Percentiles rank a stretch among this genome's conserved stretches.
phyloP scores from a whole-genome alignment of 345 rosid genomes.

The Viola odorata region DNA sequence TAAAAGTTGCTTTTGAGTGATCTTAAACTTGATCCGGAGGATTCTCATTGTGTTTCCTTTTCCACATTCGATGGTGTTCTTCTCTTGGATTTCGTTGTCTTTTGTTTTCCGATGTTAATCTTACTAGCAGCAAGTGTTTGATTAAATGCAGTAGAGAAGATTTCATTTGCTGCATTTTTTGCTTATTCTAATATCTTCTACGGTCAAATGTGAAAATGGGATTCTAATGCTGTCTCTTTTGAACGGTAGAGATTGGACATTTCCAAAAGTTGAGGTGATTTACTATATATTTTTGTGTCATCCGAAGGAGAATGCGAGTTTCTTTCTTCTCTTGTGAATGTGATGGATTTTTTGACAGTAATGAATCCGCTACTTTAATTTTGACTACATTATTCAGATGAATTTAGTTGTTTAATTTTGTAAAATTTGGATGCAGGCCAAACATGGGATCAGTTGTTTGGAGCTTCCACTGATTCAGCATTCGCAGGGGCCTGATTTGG shows the following conservation, averaged over 20 bases:
- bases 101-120: not conserved
- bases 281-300: too few species aligned
- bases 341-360: not conserved
- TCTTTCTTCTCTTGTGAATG: not conserved
- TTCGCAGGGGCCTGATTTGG: conserved; percentile 65
- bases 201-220: not conserved
- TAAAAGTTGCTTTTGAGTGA: not conserved
- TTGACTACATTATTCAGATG: not conserved
- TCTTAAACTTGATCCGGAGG: not conserved
- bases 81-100: not conserved
- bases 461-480: conserved; percentile 93
- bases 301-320: not conserved
- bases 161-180: conserved; percentile 5
- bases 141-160: conserved; percentile 27
- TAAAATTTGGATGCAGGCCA: conserved; percentile 37
- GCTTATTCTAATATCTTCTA: not conserved
- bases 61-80: not conserved
- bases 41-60: not conserved
- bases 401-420: not conserved
- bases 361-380: not conserved
- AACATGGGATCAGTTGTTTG: conserved; percentile 51
- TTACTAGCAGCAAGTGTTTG: conserved; percentile 18
- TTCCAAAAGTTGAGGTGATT: too few species aligned
- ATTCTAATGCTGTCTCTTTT: not conserved
- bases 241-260: not conserved